Evolutionary conservation across 1,139 yeast genomes (phyloP).

Genomic region (Blastobotrys raffinosifermentans): DNA sequence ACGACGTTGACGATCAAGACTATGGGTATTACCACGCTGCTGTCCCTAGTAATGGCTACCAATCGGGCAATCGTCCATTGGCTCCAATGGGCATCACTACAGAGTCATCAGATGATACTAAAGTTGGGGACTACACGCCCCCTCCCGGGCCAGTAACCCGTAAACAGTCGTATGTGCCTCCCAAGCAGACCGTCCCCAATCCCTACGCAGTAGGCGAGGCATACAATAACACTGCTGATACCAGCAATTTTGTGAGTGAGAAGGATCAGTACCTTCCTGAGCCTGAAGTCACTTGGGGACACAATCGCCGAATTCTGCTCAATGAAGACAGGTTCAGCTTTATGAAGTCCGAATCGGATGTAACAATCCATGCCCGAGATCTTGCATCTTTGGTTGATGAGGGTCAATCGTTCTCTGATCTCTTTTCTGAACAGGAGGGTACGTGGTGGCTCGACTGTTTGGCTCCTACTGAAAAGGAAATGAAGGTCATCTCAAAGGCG

Average conservation of each 20-base stretch:
- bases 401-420: constrained; percentile 56
- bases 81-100: constrained; percentile 10
- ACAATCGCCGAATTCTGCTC: background rate
- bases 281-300: constrained; percentile 2
- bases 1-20: constrained; percentile 12
- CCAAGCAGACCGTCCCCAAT: too few relatives aligned
- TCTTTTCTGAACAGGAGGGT: constrained; percentile 58
- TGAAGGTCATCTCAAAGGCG: constrained; percentile 83
- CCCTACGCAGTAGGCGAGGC: too few relatives aligned
- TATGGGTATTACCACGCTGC: constrained; percentile 1
- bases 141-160: too few relatives aligned
- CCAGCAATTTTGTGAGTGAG: too few relatives aligned
- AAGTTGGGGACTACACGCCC: background rate
- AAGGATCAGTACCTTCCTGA: too few relatives aligned
- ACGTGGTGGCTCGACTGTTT: constrained; percentile 79
- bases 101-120: constrained; percentile 2
- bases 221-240: too few relatives aligned
- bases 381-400: constrained; percentile 65
- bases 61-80: constrained; percentile 12
- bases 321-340: constrained; percentile 66
- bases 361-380: constrained; percentile 85
- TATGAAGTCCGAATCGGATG: constrained; percentile 74
- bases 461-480: constrained; percentile 92
- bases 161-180: too few relatives aligned
- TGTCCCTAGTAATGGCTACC: constrained; percentile 1